Conservation (phyloP, 164 flowering plant species). For the Brasenia schreberi region DNA sequence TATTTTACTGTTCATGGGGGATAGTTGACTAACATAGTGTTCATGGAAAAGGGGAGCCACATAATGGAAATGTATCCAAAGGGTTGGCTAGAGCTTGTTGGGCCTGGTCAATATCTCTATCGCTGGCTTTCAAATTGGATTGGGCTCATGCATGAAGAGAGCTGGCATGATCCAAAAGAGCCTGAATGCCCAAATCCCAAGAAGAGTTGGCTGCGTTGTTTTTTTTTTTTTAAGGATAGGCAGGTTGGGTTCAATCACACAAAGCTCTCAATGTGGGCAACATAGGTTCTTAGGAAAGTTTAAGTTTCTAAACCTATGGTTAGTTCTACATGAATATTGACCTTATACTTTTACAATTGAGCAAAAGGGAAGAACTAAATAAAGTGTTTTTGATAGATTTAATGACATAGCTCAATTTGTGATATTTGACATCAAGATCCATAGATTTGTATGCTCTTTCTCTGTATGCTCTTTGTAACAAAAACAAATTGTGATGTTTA, state of each 20-base stretch:
- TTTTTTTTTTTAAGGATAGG: constrained; percentile 37
- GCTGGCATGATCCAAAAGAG: constrained; percentile 56
- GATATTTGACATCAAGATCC: too few relatives aligned
- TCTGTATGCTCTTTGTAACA: too few relatives aligned
- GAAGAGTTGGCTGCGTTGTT: constrained; percentile 34
- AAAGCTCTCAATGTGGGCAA: constrained; percentile 42
- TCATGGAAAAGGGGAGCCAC: constrained; percentile 20
- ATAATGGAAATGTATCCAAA: constrained; percentile 76
- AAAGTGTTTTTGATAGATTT: too few relatives aligned
- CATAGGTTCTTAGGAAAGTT: constrained; percentile 23
- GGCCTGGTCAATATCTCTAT: constrained; percentile 56
- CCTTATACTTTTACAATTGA: too few relatives aligned
- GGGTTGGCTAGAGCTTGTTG: constrained; percentile 68
- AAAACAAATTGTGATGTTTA: too few relatives aligned
- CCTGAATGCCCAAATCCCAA: constrained; percentile 35
- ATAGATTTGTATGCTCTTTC: too few relatives aligned
- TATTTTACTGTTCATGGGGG: constrained; percentile 86
- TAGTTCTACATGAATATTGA: too few relatives aligned
- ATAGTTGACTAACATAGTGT: constrained; percentile 63
- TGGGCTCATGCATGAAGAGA: constrained; percentile 61
- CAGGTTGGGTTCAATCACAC: constrained; percentile 48
- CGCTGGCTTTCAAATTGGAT: constrained; percentile 19
- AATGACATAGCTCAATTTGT: too few relatives aligned
- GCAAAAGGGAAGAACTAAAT: too few relatives aligned
- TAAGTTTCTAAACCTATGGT: background rate